phyloP scores from a whole-genome alignment of 352 stramenopile species.

The Phytophthora chlamydospora region DNA sequence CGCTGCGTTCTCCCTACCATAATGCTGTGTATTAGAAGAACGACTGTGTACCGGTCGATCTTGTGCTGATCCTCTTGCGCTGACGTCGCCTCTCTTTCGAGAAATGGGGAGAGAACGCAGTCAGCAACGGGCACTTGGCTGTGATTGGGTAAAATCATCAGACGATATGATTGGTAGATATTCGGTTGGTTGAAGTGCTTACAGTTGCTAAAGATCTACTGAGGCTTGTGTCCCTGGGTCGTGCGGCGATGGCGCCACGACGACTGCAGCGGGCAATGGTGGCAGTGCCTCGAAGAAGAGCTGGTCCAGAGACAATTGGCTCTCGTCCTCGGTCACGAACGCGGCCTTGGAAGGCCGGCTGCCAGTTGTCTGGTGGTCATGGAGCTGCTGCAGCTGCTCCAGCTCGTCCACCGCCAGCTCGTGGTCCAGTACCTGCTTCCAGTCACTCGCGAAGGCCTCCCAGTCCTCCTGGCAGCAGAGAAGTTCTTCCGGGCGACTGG shows the following conservation, averaged over 20 bases:
- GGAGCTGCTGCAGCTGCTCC: constrained; percentile 43
- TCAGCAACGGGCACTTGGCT: too few relatives aligned
- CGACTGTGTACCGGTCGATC: too few relatives aligned
- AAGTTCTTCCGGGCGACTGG: constrained; percentile 44
- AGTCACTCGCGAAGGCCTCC: constrained; percentile 64
- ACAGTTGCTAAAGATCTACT: constrained; percentile 29
- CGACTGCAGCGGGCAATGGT: constrained; percentile 31
- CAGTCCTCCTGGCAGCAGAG: constrained; percentile 63
- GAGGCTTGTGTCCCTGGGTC: constrained; percentile 33
- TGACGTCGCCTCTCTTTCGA: too few relatives aligned
- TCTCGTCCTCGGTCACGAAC: constrained; percentile 4
- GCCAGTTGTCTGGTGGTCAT: constrained; percentile 7
- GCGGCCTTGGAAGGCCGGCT: constrained; percentile 20
- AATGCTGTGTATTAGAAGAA: too few relatives aligned
- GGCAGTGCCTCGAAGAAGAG: constrained; percentile 44
- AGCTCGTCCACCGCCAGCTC: constrained; percentile 68
- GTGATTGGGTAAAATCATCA: too few relatives aligned
- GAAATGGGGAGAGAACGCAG: too few relatives aligned
- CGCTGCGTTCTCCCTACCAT: too few relatives aligned
- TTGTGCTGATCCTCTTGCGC: too few relatives aligned
- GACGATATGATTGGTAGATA: too few relatives aligned
- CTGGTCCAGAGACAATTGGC: constrained; percentile 27
- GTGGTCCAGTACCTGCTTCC: constrained; percentile 53
- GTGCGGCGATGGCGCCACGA: constrained; percentile 33
- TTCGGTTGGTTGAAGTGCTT: neutral